Conservation (phyloP, 768 basidiomycete species). For the Lactifluus subvellereus region DNA sequence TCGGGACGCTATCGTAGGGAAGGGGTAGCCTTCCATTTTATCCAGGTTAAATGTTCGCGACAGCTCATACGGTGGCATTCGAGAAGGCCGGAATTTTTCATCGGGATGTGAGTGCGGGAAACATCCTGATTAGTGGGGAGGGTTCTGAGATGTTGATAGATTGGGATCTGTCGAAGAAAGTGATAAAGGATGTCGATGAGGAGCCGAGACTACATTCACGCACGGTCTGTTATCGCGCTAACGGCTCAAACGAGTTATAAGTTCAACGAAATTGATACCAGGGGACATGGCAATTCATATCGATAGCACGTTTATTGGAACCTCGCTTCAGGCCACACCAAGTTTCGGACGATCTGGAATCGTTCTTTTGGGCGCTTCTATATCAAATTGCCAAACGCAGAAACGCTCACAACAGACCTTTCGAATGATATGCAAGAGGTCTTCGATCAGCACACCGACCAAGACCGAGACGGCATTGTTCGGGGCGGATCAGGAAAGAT, state of each 20-base stretch:
- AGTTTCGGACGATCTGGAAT: conserved; percentile 23
- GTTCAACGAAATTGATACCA: background rate
- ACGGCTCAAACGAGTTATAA: background rate
- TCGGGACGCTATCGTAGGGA: background rate
- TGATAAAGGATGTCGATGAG: background rate
- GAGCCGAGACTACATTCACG: background rate
- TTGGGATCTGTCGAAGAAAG: conserved; percentile 3
- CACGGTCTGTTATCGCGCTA: background rate
- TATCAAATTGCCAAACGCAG: background rate
- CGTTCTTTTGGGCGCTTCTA: conserved; percentile 21
- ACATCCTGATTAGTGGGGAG: background rate
- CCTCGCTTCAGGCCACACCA: background rate
- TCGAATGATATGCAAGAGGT: background rate
- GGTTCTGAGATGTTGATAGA: conserved; percentile 4
- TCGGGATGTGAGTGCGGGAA: conserved; percentile 6
- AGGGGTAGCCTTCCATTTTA: background rate
- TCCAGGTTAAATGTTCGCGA: background rate
- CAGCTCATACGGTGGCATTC: conserved; percentile 1
- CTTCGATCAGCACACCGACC: background rate
- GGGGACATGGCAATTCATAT: conserved; percentile 25
- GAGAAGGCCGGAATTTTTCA: conserved; percentile 4
- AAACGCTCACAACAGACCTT: background rate
- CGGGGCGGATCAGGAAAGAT: background rate
- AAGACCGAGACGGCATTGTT: background rate
- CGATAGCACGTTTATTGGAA: background rate